Evolutionary conservation across 805 yeast genomes (phyloP).

Genomic region (Lipomyces anomalus): DNA sequence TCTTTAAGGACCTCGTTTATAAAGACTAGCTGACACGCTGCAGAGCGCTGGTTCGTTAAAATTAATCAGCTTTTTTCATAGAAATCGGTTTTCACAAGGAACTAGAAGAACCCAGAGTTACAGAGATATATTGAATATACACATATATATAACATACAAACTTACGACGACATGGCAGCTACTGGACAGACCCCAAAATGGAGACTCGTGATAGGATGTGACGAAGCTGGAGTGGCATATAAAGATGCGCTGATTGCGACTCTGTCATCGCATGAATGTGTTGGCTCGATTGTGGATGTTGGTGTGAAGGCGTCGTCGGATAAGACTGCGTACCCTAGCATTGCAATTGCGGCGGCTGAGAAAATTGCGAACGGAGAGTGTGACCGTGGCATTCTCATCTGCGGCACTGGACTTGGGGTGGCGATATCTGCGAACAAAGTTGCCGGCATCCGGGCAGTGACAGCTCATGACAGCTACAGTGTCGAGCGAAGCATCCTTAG

Average conservation of each 20-base stretch:
- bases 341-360: conserved; percentile 43
- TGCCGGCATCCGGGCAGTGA: conserved; percentile 43
- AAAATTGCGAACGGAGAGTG: conserved; percentile 38
- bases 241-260: conserved; percentile 38
- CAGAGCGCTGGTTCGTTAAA: no score
- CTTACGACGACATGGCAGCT: no score
- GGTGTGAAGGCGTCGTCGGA: conserved; percentile 38
- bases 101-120: no score
- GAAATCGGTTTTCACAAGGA: no score
- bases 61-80: no score
- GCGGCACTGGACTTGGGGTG: conserved; percentile 49
- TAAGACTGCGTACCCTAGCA: conserved; percentile 39
- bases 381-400: conserved; percentile 43
- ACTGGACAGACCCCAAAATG: conserved; percentile 13
- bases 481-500: conserved; percentile 43
- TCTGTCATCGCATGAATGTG: conserved; percentile 31
- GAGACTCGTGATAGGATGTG: conserved; percentile 40
- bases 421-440: conserved; percentile 46
- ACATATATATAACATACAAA: no score
- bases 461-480: conserved; percentile 45
- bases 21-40: no score
- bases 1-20: no score
- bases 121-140: no score
- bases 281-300: conserved; percentile 37
- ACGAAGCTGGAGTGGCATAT: conserved; percentile 43